Evolutionary conservation across 2,329 filamentous ascomycete genomes (phyloP).

Genomic region (Alternaria sp.): DNA sequence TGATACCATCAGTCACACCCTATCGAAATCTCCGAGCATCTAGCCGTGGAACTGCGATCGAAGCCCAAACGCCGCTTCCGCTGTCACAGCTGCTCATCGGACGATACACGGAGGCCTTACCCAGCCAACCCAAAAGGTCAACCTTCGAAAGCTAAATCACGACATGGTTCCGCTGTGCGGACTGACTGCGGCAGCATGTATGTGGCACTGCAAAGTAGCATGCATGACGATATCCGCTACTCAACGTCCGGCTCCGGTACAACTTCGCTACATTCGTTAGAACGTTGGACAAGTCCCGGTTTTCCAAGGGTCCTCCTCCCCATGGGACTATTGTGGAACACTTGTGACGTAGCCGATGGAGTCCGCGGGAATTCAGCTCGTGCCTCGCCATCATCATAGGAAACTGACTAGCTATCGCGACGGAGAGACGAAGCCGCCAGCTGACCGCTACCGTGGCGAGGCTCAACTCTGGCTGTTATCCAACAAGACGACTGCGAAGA

Average conservation of each 20-base stretch:
- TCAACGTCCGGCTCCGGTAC: slow-evolving; percentile 8
- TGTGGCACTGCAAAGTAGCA: background rate
- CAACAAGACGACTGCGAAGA: slow-evolving; percentile 1
- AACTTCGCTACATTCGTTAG: background rate
- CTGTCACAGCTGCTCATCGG: background rate
- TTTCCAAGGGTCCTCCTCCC: slow-evolving; percentile 2
- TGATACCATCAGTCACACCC: background rate
- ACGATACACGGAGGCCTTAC: slow-evolving; percentile 5
- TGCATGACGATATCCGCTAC: slow-evolving; percentile 5
- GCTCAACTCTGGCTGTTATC: background rate
- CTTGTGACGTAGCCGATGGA: slow-evolving; percentile 9
- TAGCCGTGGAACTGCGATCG: background rate
- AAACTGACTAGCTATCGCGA: slow-evolving; percentile 1
- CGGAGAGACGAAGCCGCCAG: slow-evolving; percentile 10
- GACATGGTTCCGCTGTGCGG: background rate
- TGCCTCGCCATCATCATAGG: slow-evolving; percentile 4
- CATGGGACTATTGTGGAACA: slow-evolving; percentile 12
- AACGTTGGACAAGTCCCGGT: slow-evolving; percentile 1
- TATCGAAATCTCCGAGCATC: background rate
- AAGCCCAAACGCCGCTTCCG: background rate
- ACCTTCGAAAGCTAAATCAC: background rate
- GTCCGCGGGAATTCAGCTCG: background rate
- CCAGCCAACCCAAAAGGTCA: background rate
- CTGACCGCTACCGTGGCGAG: slow-evolving; percentile 6
- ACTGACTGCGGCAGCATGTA: slow-evolving; percentile 4